Percentiles rank a stretch among this genome's conserved stretches.
phyloP scores from a whole-genome alignment of 345 rosid species.

The Rhodomyrtus tomentosa region DNA sequence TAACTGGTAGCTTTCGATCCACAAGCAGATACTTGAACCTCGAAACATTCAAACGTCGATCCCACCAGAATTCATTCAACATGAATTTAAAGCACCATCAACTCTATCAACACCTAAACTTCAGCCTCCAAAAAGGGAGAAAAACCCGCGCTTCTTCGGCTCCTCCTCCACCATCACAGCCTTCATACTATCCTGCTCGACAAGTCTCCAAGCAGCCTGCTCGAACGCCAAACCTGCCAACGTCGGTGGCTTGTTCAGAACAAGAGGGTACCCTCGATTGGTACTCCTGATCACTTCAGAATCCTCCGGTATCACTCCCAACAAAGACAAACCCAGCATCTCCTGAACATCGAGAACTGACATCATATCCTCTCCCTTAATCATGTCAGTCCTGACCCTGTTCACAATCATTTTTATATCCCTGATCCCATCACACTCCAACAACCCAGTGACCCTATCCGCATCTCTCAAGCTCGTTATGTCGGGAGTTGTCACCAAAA shows the following conservation, averaged over 20 bases:
- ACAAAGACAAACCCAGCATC: slow-evolving; percentile 71
- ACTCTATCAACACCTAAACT: background rate
- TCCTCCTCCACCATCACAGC: slow-evolving; percentile 95
- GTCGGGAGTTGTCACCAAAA: slow-evolving; percentile 82
- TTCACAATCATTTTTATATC: slow-evolving; percentile 96
- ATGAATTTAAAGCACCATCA: background rate
- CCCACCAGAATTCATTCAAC: background rate
- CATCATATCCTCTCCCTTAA: slow-evolving; percentile 99
- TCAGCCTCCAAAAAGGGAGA: slow-evolving; percentile 81
- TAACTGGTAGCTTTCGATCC: background rate
- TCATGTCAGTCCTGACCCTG: slow-evolving; percentile 90
- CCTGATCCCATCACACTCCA: slow-evolving; percentile 86
- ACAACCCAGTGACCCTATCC: slow-evolving; percentile 73
- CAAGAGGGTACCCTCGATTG: slow-evolving; percentile 81
- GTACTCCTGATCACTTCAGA: slow-evolving; percentile 88
- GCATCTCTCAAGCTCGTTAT: slow-evolving; percentile 86
- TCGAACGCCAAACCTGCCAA: slow-evolving; percentile 92
- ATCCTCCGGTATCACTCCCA: slow-evolving; percentile 90
- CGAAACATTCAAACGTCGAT: background rate
- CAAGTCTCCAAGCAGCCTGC: slow-evolving; percentile 99
- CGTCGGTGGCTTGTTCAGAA: slow-evolving; percentile 83
- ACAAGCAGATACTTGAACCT: background rate
- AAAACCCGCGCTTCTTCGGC: slow-evolving; percentile 80
- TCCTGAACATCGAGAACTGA: slow-evolving; percentile 92
- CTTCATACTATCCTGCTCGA: slow-evolving; percentile 93